Conservation (phyloP, 2,329 filamentous ascomycete genomes). For the Acephala macrosclerotiorum region DNA sequence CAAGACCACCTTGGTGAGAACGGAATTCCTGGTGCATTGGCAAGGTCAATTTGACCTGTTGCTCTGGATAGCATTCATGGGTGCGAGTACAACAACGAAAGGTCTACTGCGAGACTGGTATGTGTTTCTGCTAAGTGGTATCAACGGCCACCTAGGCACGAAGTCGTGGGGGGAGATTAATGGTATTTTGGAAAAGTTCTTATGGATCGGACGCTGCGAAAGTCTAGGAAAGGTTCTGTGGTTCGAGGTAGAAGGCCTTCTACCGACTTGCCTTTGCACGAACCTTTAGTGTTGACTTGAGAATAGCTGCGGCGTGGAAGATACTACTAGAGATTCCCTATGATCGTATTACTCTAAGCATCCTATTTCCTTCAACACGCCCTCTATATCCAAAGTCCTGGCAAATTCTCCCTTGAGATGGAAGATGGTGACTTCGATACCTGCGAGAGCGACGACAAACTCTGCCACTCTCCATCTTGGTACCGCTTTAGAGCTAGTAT, state of each 20-base stretch:
- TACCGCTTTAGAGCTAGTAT: too few species aligned
- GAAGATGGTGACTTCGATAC: too few species aligned
- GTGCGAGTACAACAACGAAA: slow-evolving; percentile 12
- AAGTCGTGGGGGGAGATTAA: slow-evolving; percentile 7
- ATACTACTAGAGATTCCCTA: slow-evolving; percentile 12
- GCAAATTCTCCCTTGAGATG: background rate
- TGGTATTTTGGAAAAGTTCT: slow-evolving; percentile 11
- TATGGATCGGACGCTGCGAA: slow-evolving; percentile 9
- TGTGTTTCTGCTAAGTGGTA: slow-evolving; percentile 11
- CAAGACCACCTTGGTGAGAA: slow-evolving; percentile 4
- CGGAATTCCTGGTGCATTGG: slow-evolving; percentile 9
- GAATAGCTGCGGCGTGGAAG: slow-evolving; percentile 5
- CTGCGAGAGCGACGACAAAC: too few species aligned
- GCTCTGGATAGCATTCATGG: slow-evolving; percentile 11
- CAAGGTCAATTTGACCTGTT: slow-evolving; percentile 5
- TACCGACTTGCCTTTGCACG: slow-evolving; percentile 8
- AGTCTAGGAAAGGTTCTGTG: slow-evolving; percentile 7
- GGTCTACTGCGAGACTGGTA: slow-evolving; percentile 7
- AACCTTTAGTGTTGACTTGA: slow-evolving; percentile 8
- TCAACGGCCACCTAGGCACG: slow-evolving; percentile 11
- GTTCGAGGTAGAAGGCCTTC: slow-evolving; percentile 8
- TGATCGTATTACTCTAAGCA: slow-evolving; percentile 1
- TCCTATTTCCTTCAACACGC: slow-evolving; percentile 3
- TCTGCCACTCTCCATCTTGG: too few species aligned
- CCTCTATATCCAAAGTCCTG: background rate